phyloP scores from a whole-genome alignment of 1,284 basidiomycete genomes.

The Cutaneotrichosporon arboriforme region DNA sequence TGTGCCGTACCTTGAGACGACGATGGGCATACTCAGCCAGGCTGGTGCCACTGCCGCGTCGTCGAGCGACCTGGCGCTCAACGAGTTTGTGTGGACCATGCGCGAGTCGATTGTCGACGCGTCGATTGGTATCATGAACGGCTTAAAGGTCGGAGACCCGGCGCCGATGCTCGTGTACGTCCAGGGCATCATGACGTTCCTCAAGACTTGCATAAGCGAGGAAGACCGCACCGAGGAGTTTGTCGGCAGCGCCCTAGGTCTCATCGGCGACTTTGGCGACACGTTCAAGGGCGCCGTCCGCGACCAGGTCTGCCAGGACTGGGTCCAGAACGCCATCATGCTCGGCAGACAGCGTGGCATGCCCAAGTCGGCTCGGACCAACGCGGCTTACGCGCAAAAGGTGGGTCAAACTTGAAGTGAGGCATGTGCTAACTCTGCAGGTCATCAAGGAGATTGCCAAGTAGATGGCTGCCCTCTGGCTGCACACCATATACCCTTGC shows the following conservation, averaged over 20 bases:
- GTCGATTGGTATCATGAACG: conserved; percentile 89
- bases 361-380: conserved; percentile 50
- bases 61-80: conserved; percentile 52
- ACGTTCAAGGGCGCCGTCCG: conserved; percentile 74
- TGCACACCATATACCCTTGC: conserved; percentile 1
- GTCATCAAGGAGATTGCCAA: conserved; percentile 34
- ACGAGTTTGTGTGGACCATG: conserved; percentile 82
- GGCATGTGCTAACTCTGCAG: conserved; percentile 9
- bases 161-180: conserved; percentile 64
- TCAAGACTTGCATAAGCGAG: conserved; percentile 73
- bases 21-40: conserved; percentile 86
- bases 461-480: conserved; percentile 12
- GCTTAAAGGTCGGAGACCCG: conserved; percentile 72
- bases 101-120: conserved; percentile 96
- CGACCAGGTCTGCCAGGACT: conserved; percentile 68
- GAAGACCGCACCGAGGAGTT: conserved; percentile 72
- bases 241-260: conserved; percentile 69
- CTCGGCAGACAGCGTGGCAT: conserved; percentile 51
- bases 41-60: conserved; percentile 79
- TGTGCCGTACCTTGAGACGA: conserved; percentile 82
- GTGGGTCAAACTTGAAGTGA: conserved; percentile 36
- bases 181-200: conserved; percentile 70
- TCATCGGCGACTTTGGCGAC: conserved; percentile 89
- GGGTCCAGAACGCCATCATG: conserved; percentile 75
- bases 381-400: conserved; percentile 56